phyloP scores from a whole-genome alignment of 2,329 filamentous ascomycete species.

The Trichoderma citrinoviride region DNA sequence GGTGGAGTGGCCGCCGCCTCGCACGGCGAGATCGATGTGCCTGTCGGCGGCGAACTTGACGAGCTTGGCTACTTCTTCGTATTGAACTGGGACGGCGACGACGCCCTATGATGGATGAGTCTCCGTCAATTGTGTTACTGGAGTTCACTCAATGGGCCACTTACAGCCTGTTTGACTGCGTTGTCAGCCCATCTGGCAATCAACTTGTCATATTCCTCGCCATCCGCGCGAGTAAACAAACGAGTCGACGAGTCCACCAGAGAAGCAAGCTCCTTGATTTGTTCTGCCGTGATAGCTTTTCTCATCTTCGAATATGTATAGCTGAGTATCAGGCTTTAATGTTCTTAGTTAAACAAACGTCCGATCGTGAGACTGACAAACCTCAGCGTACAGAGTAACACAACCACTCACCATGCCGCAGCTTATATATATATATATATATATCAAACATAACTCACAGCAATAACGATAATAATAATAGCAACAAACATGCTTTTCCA shows the following conservation, averaged over 20 bases:
- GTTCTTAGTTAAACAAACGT: background rate
- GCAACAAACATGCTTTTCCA: background rate
- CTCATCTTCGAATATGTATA: background rate
- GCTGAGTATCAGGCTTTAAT: background rate
- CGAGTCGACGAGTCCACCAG: constrained; percentile 2
- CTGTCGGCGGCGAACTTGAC: constrained; percentile 31
- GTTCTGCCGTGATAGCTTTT: background rate
- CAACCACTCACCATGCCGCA: too few species aligned
- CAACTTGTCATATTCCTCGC: background rate
- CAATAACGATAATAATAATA: background rate
- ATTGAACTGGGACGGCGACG: constrained; percentile 40
- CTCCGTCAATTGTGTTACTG: background rate
- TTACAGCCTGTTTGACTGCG: constrained; percentile 4
- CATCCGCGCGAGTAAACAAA: background rate
- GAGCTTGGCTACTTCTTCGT: constrained; percentile 34
- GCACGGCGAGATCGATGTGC: constrained; percentile 49
- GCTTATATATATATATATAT: background rate
- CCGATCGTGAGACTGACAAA: too few species aligned
- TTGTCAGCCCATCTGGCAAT: constrained; percentile 11
- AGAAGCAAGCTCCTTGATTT: constrained; percentile 2
- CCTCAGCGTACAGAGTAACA: too few species aligned
- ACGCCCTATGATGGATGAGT: constrained; percentile 34
- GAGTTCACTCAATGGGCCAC: background rate
- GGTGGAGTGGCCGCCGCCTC: constrained; percentile 56
- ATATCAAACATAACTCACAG: background rate